Base-by-base conservation (phyloP, 31 red algal species). In the Asparagopsis taxiformis region DNA sequence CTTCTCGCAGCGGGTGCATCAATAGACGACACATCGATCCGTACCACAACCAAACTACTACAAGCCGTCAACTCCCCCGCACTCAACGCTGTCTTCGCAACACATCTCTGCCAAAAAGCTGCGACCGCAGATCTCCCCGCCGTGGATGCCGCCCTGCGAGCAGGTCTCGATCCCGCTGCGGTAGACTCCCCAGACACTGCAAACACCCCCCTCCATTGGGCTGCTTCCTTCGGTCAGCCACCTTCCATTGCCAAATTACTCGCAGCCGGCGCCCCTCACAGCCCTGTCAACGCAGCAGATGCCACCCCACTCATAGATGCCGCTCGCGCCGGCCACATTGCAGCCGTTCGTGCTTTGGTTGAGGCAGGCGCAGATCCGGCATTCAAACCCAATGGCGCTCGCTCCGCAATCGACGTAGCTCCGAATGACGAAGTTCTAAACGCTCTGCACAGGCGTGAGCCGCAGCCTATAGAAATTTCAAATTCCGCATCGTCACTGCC, bases 161-260 rank as follows among this genome's bases (percentile, higher is more conserved):
- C 65, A 22, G 65, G 50, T 0, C 19, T 20, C 30, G 68, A 73
- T 55, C 23, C 23, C 23, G 19, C 22, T 31, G 25, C 15, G 21
- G 19, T 35, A 17, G 50, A 57, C 35, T 7, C 23, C 3, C 51
- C 68, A 8, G 28, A 29, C 19, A 4, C 22, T 4, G 68, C 16
- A 16, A 73, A 55, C 33, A 55, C 68, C n/a, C 68, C 68, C 5
- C 31, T 55, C 20, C 51, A 73, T 39, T 73, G 50, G 68, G 50
- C 50, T 17, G 68, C 51, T 21, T 19, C 23, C 16, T 73, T 57
- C 23, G 68, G 68, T 6, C 29, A 55, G 31, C n/a, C n/a, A n/a
- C n/a, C n/a, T n/a, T n/a, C n/a, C n/a, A n/a, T n/a, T n/a, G n/a
- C n/a, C n/a, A n/a, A n/a, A n/a, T n/a, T n/a, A n/a, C n/a, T n/a